These are phyloP conservation scores for Dalechampia spathulata DNA, from an alignment of 441 rosid species.

Conservation along the genomic window DNA sequence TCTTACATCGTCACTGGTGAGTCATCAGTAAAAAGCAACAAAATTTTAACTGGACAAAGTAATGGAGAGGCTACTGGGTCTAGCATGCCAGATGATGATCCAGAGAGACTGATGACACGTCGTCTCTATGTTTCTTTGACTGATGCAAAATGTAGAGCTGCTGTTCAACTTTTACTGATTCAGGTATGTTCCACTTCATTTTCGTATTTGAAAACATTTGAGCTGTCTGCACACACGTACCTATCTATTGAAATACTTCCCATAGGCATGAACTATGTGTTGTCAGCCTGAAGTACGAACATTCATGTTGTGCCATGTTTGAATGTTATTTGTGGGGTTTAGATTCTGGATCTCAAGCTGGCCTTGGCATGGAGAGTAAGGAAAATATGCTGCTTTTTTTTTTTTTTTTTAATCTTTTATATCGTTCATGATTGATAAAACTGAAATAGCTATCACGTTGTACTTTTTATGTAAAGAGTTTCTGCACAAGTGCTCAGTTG, in stretches of 20 bases:
- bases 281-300: too few species aligned
- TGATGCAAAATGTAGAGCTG: constrained; percentile 98
- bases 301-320: too few species aligned
- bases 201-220: background rate
- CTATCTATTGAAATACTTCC: background rate
- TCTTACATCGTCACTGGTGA: constrained; percentile 58
- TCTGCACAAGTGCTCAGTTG: too few species aligned
- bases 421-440: too few species aligned
- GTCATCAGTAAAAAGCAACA: constrained; percentile 25
- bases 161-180: constrained; percentile 94
- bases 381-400: too few species aligned
- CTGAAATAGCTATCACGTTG: too few species aligned
- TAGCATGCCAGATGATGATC: constrained; percentile 39
- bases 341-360: too few species aligned
- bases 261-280: too few species aligned
- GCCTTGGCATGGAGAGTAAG: too few species aligned
- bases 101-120: constrained; percentile 42
- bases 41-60: constrained; percentile 25
- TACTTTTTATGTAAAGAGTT: too few species aligned
- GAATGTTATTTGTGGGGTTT: too few species aligned
- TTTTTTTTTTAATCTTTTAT: background rate
- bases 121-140: constrained; percentile 60
- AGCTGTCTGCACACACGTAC: background rate
- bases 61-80: constrained; percentile 37
- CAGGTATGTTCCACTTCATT: constrained; percentile 49